Evolutionary conservation across 2,329 filamentous ascomycete species (phyloP).

Genomic region (Fusarium denticulatum): DNA sequence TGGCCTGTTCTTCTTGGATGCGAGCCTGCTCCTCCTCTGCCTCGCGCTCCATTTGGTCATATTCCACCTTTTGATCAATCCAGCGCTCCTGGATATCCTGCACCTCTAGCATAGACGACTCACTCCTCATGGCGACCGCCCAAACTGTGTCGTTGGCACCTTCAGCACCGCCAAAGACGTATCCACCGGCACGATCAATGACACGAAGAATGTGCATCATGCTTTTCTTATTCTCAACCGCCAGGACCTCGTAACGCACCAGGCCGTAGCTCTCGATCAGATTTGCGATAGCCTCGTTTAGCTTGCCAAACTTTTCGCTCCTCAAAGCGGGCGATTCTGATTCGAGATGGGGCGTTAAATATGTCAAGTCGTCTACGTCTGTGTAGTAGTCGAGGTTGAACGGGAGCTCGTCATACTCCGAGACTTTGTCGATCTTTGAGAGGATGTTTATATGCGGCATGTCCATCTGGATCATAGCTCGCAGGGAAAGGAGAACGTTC

Average conservation of each 20-base stretch:
- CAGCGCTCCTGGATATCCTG: constrained; percentile 95
- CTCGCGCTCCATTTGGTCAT: constrained; percentile 81
- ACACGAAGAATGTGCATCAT: constrained; percentile 93
- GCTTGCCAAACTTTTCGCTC: constrained; percentile 79
- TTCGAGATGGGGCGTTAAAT: constrained; percentile 83
- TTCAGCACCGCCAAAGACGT: constrained; percentile 89
- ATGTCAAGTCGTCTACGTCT: constrained; percentile 91
- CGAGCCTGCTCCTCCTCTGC: constrained; percentile 80
- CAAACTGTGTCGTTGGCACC: constrained; percentile 97
- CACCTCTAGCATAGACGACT: constrained; percentile 79
- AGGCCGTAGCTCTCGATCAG: constrained; percentile 91
- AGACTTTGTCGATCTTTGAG: constrained; percentile 96
- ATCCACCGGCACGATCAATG: constrained; percentile 91
- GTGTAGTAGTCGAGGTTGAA: constrained; percentile 99
- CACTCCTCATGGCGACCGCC: constrained; percentile 90
- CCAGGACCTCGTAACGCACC: constrained; percentile 90
- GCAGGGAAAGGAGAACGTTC: constrained; percentile 89
- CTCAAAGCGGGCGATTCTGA: constrained; percentile 77
- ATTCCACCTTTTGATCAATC: constrained; percentile 89
- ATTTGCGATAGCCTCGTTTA: constrained; percentile 88
- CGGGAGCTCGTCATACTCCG: constrained; percentile 83
- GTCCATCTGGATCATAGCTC: constrained; percentile 98
- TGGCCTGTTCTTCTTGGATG: constrained; percentile 50
- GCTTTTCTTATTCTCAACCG: constrained; percentile 95
- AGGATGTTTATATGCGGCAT: constrained; percentile 95